Evolutionary conservation across 495 filamentous ascomycete species (phyloP).

Genomic region (Cercophora samala): DNA sequence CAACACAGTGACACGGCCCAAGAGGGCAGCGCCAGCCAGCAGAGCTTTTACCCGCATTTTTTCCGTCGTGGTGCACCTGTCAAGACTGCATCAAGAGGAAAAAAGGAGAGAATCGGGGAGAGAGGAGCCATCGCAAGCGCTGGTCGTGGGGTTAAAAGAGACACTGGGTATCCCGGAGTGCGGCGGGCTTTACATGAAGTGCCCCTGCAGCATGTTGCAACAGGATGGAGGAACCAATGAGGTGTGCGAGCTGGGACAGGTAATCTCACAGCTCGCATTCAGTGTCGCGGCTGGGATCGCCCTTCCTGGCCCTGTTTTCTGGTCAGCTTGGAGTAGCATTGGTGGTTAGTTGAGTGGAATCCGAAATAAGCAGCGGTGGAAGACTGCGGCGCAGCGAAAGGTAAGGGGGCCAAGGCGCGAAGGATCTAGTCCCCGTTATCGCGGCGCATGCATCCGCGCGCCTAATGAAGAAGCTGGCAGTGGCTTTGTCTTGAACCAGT

Average conservation of each 20-base stretch:
- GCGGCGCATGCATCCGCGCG: not conserved
- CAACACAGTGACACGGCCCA: not conserved
- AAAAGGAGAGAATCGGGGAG: not conserved
- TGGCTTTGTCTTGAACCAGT: not conserved
- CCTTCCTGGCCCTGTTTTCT: not conserved
- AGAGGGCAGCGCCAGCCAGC: not conserved
- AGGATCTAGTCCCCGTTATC: not conserved
- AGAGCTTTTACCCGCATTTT: not conserved
- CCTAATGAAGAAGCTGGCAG: not conserved
- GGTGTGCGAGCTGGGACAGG: not conserved
- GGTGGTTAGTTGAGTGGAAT: not conserved
- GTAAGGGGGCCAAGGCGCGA: not conserved
- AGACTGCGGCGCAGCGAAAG: not conserved
- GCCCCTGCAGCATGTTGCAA: not conserved
- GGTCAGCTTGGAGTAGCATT: not conserved
- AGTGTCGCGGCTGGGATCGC: not conserved
- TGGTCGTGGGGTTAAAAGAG: not conserved
- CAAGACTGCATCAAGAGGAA: not conserved
- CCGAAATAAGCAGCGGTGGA: not conserved
- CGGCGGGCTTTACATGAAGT: not conserved
- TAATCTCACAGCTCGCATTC: not conserved
- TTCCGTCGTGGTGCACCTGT: not conserved
- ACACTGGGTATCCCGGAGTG: not conserved
- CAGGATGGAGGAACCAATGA: not conserved
- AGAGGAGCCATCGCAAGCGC: not conserved